Evolutionary conservation across 257 asterid species (phyloP).

Genomic region (Capsicum pubescens): DNA sequence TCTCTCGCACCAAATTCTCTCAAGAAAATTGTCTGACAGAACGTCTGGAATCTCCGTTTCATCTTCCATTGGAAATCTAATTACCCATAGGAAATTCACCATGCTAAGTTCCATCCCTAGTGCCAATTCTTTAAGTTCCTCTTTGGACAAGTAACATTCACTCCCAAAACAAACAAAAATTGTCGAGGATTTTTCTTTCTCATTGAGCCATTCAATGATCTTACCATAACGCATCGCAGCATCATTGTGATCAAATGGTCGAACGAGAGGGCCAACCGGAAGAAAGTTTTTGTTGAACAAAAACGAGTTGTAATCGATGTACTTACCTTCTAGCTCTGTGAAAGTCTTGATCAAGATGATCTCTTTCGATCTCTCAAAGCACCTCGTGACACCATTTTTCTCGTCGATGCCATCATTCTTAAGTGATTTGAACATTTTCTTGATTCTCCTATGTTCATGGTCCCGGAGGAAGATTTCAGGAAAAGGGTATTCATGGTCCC

Average conservation of each 20-base stretch:
- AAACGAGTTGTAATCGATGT: constrained; percentile 42
- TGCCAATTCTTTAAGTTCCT: constrained; percentile 58
- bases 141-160: constrained; percentile 58
- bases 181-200: constrained; percentile 48
- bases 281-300: constrained; percentile 47
- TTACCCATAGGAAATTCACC: constrained; percentile 63
- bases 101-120: constrained; percentile 59
- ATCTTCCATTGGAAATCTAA: constrained; percentile 50
- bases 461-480: constrained; percentile 41
- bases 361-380: constrained; percentile 42
- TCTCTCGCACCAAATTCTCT: constrained; percentile 43
- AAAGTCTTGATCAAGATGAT: constrained; percentile 54
- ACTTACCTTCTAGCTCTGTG: constrained; percentile 61
- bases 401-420: constrained; percentile 33
- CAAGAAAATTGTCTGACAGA: constrained; percentile 53
- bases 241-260: constrained; percentile 19
- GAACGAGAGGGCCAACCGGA: constrained; percentile 60
- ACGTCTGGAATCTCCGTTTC: constrained; percentile 25
- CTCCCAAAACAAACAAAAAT: constrained; percentile 66
- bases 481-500: constrained; percentile 48
- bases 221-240: background rate
- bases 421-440: background rate
- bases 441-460: constrained; percentile 32
- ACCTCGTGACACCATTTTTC: constrained; percentile 29
- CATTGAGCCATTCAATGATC: constrained; percentile 57